phyloP scores from a whole-genome alignment of 768 basidiomycete species.

The Ramaria sp. region DNA sequence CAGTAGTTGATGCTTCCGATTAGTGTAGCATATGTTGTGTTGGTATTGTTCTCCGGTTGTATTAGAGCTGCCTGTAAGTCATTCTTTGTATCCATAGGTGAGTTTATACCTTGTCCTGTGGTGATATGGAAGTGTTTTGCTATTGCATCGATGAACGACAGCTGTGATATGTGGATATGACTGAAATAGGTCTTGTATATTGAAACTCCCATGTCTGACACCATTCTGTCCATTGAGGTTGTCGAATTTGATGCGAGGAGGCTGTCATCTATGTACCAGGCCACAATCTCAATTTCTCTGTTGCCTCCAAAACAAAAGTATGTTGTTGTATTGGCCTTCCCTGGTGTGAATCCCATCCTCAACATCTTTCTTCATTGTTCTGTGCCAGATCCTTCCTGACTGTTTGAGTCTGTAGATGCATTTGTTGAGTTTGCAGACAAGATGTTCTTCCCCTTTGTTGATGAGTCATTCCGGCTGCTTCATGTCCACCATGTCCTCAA shows the following conservation, averaged over 20 bases:
- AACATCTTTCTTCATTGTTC: constrained; percentile 20
- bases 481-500: constrained; percentile 15
- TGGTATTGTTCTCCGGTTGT: neutral
- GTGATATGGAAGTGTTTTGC: constrained; percentile 12
- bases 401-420: constrained; percentile 29
- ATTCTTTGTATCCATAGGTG: constrained; percentile 14
- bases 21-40: neutral
- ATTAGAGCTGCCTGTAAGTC: constrained; percentile 8
- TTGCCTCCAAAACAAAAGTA: neutral
- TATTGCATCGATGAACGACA: constrained; percentile 7
- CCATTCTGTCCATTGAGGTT: no score
- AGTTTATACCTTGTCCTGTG: constrained; percentile 11
- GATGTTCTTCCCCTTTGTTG: neutral
- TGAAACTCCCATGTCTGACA: no score
- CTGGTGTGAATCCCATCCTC: constrained; percentile 20
- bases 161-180: neutral
- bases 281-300: neutral
- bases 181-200: constrained; percentile 4
- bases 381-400: constrained; percentile 24
- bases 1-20: constrained; percentile 17
- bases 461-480: constrained; percentile 10
- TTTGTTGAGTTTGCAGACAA: constrained; percentile 15
- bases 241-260: neutral
- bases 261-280: neutral
- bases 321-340: neutral